Conservation (phyloP, 2,329 filamentous ascomycete species). For the Colletotrichum karsti region DNA sequence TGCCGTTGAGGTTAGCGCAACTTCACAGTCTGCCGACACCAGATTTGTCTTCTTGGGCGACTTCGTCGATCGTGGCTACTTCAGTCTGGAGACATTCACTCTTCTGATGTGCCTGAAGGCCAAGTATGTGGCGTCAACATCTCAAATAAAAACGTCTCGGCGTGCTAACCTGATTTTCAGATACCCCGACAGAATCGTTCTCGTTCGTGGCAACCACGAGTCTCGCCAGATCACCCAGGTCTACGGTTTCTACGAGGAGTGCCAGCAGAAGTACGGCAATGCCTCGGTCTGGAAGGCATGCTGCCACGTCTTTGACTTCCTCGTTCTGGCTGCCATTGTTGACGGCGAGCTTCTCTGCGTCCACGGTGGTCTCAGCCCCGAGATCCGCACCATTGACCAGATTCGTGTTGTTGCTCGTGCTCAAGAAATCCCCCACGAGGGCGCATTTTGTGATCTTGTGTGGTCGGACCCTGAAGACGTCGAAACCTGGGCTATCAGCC, state of each 20-base stretch:
- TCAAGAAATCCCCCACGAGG: constrained; percentile 97
- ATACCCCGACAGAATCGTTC: constrained; percentile 93
- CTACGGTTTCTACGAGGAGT: constrained; percentile 99
- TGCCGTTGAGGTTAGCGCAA: constrained; percentile 42
- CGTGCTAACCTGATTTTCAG: constrained; percentile 52
- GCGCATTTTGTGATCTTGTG: constrained; percentile 96
- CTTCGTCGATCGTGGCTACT: constrained; percentile 97
- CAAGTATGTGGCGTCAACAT: constrained; percentile 53
- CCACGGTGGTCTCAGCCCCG: constrained; percentile 87
- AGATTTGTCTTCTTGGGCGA: constrained; percentile 77
- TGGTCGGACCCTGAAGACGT: constrained; percentile 99
- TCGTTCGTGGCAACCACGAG: constrained; percentile 98
- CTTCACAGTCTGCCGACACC: constrained; percentile 59
- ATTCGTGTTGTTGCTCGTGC: constrained; percentile 98
- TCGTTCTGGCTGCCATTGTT: constrained; percentile 95
- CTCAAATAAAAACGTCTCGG: neutral
- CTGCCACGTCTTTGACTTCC: constrained; percentile 98
- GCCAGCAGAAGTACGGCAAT: constrained; percentile 97
- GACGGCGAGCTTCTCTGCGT: constrained; percentile 99
- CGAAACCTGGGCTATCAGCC: constrained; percentile 95
- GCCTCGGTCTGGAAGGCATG: constrained; percentile 99
- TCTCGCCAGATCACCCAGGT: constrained; percentile 97
- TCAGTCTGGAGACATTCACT: constrained; percentile 97
- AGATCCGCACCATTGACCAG: constrained; percentile 97
- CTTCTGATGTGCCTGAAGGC: constrained; percentile 94